phyloP scores from a whole-genome alignment of 441 rosid genomes.

The Eutrema salsugineum region DNA sequence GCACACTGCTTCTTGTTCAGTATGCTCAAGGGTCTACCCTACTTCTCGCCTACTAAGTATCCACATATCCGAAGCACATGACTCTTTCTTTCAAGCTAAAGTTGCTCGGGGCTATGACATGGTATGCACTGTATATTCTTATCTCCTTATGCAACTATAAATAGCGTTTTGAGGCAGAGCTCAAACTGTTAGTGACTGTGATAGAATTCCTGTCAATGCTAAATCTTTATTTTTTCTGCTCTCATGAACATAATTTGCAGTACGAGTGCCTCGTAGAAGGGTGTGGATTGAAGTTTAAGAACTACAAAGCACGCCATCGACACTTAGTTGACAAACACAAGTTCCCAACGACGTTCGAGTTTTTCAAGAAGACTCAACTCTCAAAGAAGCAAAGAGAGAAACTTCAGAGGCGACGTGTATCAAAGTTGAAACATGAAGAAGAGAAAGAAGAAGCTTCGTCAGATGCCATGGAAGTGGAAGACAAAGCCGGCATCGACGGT shows the following conservation, averaged over 20 bases:
- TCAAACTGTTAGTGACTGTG: background rate
- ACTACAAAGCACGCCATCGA: constrained; percentile 68
- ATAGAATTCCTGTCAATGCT: constrained; percentile 4
- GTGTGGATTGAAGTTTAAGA: constrained; percentile 77
- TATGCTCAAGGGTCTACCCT: constrained; percentile 84
- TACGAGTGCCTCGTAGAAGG: constrained; percentile 96
- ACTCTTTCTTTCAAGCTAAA: constrained; percentile 95
- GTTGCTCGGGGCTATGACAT: constrained; percentile 78
- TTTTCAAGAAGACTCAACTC: constrained; percentile 63
- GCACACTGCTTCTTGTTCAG: constrained; percentile 87
- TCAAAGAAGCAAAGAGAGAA: constrained; percentile 84
- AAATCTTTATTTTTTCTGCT: background rate
- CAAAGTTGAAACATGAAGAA: constrained; percentile 15
- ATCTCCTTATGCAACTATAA: background rate
- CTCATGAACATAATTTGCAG: constrained; percentile 34
- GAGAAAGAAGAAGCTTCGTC: constrained; percentile 36
- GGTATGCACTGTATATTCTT: constrained; percentile 40
- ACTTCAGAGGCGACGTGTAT: constrained; percentile 40
- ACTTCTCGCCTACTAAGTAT: constrained; percentile 79
- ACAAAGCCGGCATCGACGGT: constrained; percentile 46
- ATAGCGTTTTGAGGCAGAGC: background rate
- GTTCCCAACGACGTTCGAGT: constrained; percentile 80
- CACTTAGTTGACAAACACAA: constrained; percentile 92
- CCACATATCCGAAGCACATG: constrained; percentile 87
- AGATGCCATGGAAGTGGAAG: constrained; percentile 74